Conservation (phyloP, 75 land plant species). For the Picea sitchensis region DNA sequence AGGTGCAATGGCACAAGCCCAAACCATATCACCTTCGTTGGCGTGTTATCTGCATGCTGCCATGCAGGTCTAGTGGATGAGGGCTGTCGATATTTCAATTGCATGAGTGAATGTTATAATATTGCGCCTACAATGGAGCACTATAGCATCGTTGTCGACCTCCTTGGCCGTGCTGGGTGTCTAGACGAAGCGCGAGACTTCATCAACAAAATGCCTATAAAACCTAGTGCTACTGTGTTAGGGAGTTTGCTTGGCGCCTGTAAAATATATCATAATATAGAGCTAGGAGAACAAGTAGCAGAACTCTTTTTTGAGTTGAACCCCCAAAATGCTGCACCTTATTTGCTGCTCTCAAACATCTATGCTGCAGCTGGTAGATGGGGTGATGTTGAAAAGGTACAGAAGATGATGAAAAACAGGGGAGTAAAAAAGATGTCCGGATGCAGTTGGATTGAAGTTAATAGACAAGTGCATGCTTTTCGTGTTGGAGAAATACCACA, state of each 20-base stretch:
- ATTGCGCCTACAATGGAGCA: constrained; percentile 48
- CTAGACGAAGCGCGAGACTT: constrained; percentile 24
- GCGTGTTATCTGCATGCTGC: constrained; percentile 19
- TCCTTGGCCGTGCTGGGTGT: constrained; percentile 47
- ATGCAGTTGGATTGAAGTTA: too few relatives aligned
- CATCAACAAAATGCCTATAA: too few relatives aligned
- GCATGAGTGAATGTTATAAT: constrained; percentile 28
- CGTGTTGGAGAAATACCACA: too few relatives aligned
- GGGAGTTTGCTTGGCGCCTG: constrained; percentile 45
- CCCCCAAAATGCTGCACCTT: background rate
- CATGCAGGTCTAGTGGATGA: too few relatives aligned
- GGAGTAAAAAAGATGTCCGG: too few relatives aligned
- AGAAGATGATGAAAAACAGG: background rate
- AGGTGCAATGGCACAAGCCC: constrained; percentile 6
- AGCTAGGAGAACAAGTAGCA: too few relatives aligned
- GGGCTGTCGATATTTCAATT: constrained; percentile 18
- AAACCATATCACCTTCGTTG: constrained; percentile 33
- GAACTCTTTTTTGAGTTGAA: too few relatives aligned
- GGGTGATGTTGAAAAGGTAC: background rate
- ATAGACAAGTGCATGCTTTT: background rate
- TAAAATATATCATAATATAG: constrained; percentile 34
- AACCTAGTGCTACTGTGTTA: constrained; percentile 54
- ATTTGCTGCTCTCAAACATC: background rate
- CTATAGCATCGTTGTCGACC: constrained; percentile 60
- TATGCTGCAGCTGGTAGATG: background rate